phyloP scores from a whole-genome alignment of 805 yeast genomes.

The Candida dajiaensis region DNA sequence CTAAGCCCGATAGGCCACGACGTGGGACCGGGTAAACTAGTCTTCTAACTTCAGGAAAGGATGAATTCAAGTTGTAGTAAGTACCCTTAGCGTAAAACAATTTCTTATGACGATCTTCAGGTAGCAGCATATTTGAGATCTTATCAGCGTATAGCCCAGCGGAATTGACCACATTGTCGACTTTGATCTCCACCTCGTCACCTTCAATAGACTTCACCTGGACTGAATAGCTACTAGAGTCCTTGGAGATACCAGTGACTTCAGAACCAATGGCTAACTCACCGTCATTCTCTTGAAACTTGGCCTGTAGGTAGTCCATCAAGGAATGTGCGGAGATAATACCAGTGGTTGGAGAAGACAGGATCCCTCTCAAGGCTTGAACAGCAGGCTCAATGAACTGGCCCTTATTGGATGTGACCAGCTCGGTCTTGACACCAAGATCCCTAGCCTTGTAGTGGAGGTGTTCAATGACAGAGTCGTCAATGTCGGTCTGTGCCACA shows the following conservation, averaged over 20 bases:
- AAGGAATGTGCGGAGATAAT: conserved; percentile 78
- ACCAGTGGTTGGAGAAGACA: conserved; percentile 79
- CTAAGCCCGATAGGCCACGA: conserved; percentile 67
- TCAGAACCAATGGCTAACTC: conserved; percentile 59
- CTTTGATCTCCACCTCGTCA: conserved; percentile 35
- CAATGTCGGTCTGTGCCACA: conserved; percentile 70
- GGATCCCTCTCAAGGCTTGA: conserved; percentile 50
- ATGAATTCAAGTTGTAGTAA: conserved; percentile 54
- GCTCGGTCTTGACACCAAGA: conserved; percentile 54
- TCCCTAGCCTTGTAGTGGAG: conserved; percentile 43
- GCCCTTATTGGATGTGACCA: conserved; percentile 42
- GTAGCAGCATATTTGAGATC: conserved; percentile 66
- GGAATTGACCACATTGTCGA: conserved; percentile 61
- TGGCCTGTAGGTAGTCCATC: conserved; percentile 51
- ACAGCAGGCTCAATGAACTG: conserved; percentile 58
- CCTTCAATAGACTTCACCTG: conserved; percentile 24
- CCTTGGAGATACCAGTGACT: conserved; percentile 36
- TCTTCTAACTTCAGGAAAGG: conserved; percentile 45
- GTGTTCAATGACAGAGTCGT: conserved; percentile 51
- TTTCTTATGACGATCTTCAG: conserved; percentile 48
- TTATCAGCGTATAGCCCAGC: conserved; percentile 76
- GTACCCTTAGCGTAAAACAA: conserved; percentile 81
- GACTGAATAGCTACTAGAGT: conserved; percentile 25
- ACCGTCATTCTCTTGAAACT: conserved; percentile 53
- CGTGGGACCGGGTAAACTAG: conserved; percentile 77